Percentiles rank a stretch among this genome's conserved stretches.
Evolutionary conservation across 208 protist species (phyloP).

Genomic region (Crithidia mellificae): DNA sequence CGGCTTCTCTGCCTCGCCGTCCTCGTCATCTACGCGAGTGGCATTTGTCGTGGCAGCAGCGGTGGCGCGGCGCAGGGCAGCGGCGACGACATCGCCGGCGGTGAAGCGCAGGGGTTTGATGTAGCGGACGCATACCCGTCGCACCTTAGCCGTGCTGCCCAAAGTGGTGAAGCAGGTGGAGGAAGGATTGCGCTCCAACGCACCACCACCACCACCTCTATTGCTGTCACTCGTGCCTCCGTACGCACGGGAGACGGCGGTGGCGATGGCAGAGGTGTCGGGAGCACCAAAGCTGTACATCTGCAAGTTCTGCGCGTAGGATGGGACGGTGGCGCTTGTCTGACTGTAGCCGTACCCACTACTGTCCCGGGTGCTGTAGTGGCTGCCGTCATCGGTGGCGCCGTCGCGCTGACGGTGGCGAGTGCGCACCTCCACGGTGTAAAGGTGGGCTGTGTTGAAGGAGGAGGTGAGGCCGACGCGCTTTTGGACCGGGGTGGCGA

Average conservation of each 20-base stretch:
- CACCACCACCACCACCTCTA: slow-evolving; percentile 1
- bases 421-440: slow-evolving; percentile 15
- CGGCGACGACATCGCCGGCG: slow-evolving; percentile 1
- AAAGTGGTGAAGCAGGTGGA: slow-evolving; percentile 15
- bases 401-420: slow-evolving; percentile 10
- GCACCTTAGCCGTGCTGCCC: slow-evolving; percentile 17
- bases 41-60: no score
- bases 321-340: background rate
- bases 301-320: slow-evolving; percentile 14
- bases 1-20: background rate
- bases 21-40: background rate
- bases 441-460: slow-evolving; percentile 12
- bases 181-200: slow-evolving; percentile 9
- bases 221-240: no score
- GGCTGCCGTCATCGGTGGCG: background rate
- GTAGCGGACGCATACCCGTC: slow-evolving; percentile 14
- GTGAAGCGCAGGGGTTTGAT: slow-evolving; percentile 17
- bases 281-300: slow-evolving; percentile 13
- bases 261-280: slow-evolving; percentile 3
- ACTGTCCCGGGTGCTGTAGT: background rate
- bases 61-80: background rate
- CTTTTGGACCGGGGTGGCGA: slow-evolving; percentile 15
- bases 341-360: background rate
- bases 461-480: slow-evolving; percentile 14
- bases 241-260: slow-evolving; percentile 5